Percentiles rank a stretch among this genome's conserved stretches.
These are phyloP conservation scores for Diaporthe nobilis DNA, from an alignment of 2,329 filamentous ascomycete genomes.

Conservation along the genomic window DNA sequence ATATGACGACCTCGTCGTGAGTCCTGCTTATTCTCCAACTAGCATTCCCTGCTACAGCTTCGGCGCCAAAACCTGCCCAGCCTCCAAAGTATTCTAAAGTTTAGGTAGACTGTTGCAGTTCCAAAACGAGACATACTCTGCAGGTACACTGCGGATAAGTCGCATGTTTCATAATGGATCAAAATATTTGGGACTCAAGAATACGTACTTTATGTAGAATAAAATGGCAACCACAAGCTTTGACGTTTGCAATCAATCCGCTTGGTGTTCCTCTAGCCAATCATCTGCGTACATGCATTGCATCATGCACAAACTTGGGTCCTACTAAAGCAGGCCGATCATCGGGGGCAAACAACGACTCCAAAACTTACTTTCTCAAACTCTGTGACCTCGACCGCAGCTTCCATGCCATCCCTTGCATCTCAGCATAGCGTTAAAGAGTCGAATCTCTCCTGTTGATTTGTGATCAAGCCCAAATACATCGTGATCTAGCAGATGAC, in stretches of 20 bases:
- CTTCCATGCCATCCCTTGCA: no score
- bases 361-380: neutral
- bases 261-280: neutral
- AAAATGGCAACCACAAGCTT: neutral
- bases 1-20: conserved; percentile 19
- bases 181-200: neutral
- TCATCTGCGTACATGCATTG: neutral
- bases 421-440: neutral
- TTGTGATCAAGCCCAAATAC: no score
- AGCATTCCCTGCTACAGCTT: conserved; percentile 14
- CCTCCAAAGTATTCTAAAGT: neutral
- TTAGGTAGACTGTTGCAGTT: neutral
- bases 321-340: neutral
- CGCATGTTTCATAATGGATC: neutral
- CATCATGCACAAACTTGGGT: neutral
- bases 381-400: no score
- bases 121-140: neutral
- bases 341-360: neutral
- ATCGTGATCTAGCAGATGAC: neutral
- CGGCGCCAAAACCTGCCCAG: neutral
- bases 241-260: neutral
- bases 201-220: neutral
- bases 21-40: neutral
- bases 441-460: no score
- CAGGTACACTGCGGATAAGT: neutral